phyloP scores from a whole-genome alignment of 257 asterid genomes.

The Plectranthus barbatus region DNA sequence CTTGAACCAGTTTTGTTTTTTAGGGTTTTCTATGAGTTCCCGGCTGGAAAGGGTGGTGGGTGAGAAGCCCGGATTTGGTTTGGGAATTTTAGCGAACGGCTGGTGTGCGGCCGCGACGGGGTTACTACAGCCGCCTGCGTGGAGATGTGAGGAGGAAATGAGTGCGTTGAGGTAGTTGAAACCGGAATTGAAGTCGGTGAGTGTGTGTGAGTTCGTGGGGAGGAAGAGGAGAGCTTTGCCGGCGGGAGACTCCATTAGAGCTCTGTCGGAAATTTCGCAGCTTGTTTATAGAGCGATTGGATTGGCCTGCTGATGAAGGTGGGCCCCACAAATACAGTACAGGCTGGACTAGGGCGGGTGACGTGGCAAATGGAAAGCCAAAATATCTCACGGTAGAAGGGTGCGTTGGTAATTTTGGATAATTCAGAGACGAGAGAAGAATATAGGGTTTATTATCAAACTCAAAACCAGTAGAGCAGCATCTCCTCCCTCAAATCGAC shows the following conservation, averaged over 20 bases:
- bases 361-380: neutral
- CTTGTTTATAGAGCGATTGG: too few species aligned
- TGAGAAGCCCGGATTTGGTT: slow-evolving; percentile 29
- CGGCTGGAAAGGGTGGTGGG: slow-evolving; percentile 55
- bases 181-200: slow-evolving; percentile 48
- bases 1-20: slow-evolving; percentile 41
- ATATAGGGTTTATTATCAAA: slow-evolving; percentile 31
- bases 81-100: slow-evolving; percentile 14
- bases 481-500: neutral
- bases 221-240: slow-evolving; percentile 38
- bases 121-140: slow-evolving; percentile 15
- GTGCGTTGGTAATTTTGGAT: slow-evolving; percentile 3
- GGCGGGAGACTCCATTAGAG: slow-evolving; percentile 41
- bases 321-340: too few species aligned
- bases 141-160: slow-evolving; percentile 28
- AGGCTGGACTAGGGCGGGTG: neutral
- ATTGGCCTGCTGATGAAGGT: too few species aligned
- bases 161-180: slow-evolving; percentile 64
- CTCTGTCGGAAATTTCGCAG: neutral
- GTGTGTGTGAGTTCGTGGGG: slow-evolving; percentile 25
- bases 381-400: slow-evolving; percentile 13
- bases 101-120: neutral
- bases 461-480: slow-evolving; percentile 21
- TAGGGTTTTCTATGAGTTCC: slow-evolving; percentile 20
- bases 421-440: slow-evolving; percentile 5